Base-by-base conservation (phyloP, 1,139 yeast genomes). In the Saccharomycopsis crataegensis region DNA sequence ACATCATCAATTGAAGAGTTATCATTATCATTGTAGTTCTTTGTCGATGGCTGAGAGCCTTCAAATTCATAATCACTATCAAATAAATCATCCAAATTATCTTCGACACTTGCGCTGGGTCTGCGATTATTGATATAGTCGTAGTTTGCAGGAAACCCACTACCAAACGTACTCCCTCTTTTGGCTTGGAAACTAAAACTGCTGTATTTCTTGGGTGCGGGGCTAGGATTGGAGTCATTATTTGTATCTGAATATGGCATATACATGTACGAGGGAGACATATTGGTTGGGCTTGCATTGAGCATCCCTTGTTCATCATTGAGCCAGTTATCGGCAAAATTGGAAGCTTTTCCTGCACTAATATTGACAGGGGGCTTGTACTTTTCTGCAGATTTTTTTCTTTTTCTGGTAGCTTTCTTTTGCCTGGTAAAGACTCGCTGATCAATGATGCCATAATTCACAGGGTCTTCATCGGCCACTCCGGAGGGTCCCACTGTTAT, bases 1-100 rank as follows among this genome's bases (percentile, higher is more conserved):
- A 93, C 99, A 67, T 93, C 98, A 64, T 86, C 91, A 56, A 91
- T 70, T 0, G 96, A 86, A 6, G 93, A 82, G 9, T 74, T 72
- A 54, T 80, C 83, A 31, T 54, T 42, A 14, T 51, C 42, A 32
- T 48, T 41, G 17, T 34, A 36, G 4, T 22, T 43, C 34, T 49
- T 48, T 2, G 53, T 38, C 3, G 46, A 46, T 2, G 54, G 51
- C 14, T 54, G 58, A 6, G 58, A 55, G 8, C 53, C 55, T 32
- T 54, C 57, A 36, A 48, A 46, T 12, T 56, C 56, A 28, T 53
- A 54, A 16, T 53, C 55, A 33, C 53, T 47, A 38, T 57, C 59
- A 22, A 57, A 42, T 7, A 55, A 41, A 38, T 54, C 53, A 22
- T 50, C 51, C 22, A 50, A 14, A 46, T 50, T 48, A 14, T 52